A percentile compares a stretch with the other conserved stretches of the same genome.
phyloP scores from a whole-genome alignment of 139 green algal genomes.

The Axilococcus clingmanii region DNA sequence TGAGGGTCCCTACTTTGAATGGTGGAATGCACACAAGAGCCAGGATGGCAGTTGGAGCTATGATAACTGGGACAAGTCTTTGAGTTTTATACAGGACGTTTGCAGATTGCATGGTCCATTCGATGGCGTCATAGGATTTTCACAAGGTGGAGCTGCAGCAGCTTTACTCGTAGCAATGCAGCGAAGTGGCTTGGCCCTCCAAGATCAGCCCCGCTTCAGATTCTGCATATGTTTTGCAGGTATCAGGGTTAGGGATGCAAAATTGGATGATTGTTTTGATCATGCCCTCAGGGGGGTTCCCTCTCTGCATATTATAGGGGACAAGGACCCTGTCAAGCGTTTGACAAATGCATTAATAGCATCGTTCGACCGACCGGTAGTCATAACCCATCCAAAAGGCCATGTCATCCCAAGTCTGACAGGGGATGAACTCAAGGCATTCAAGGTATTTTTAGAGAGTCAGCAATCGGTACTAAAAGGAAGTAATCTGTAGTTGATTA shows the following conservation, averaged over 20 bases:
- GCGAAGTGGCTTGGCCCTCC: slow-evolving; percentile 7
- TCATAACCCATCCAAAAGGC: slow-evolving; percentile 18
- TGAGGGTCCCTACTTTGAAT: slow-evolving; percentile 25
- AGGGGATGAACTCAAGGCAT: slow-evolving; percentile 20
- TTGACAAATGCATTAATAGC: slow-evolving; percentile 18
- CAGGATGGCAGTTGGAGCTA: slow-evolving; percentile 19
- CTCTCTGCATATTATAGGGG: slow-evolving; percentile 46
- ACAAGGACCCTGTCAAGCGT: slow-evolving; percentile 28
- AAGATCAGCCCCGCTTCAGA: slow-evolving; percentile 20
- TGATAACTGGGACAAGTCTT: slow-evolving; percentile 26
- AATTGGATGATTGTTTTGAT: slow-evolving; percentile 25
- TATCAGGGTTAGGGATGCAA: slow-evolving; percentile 24
- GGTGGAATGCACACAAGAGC: slow-evolving; percentile 33
- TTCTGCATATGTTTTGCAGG: slow-evolving; percentile 46
- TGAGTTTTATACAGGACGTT: slow-evolving; percentile 15
- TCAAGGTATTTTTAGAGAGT: slow-evolving; percentile 34
- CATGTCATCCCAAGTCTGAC: slow-evolving; percentile 43
- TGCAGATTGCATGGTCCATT: slow-evolving; percentile 33
- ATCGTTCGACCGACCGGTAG: slow-evolving; percentile 10
- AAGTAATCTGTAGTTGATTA: background rate
- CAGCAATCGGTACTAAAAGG: slow-evolving; percentile 13
- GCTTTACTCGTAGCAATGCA: slow-evolving; percentile 27
- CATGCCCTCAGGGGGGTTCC: slow-evolving; percentile 18
- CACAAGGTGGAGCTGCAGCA: slow-evolving; percentile 27
- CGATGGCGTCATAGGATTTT: slow-evolving; percentile 32